Evolutionary conservation across 805 yeast genomes (phyloP).

Genomic region (Cyberlindnera galapagoensis): DNA sequence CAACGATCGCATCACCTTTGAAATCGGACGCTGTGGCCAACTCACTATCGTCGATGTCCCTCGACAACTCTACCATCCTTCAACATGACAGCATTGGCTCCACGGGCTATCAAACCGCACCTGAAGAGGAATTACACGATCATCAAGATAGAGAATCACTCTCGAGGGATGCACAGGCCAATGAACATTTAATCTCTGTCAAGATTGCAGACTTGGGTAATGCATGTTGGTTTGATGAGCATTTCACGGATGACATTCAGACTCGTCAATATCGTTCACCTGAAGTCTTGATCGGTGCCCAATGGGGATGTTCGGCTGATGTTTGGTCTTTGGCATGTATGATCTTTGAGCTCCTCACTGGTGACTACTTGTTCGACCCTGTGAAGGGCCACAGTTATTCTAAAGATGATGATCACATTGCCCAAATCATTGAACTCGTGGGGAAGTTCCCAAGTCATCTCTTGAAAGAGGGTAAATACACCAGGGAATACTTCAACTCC

Average conservation of each 20-base stretch:
- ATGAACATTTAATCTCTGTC: conserved; percentile 53
- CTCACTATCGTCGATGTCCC: conserved; percentile 35
- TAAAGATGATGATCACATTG: conserved; percentile 94
- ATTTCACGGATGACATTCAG: conserved; percentile 65
- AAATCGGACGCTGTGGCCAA: conserved; percentile 25
- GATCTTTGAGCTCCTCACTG: conserved; percentile 85
- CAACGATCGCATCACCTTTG: conserved; percentile 7
- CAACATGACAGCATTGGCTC: too few species aligned
- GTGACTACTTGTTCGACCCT: conserved; percentile 93
- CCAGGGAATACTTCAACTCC: conserved; percentile 57
- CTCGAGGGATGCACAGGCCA: conserved; percentile 5
- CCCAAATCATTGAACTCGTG: conserved; percentile 83
- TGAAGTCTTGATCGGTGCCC: conserved; percentile 70
- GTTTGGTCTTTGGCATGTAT: conserved; percentile 95
- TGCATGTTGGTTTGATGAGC: conserved; percentile 63
- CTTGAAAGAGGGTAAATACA: conserved; percentile 53
- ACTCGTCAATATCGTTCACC: conserved; percentile 81
- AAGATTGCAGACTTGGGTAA: conserved; percentile 87
- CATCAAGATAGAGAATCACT: conserved; percentile 1
- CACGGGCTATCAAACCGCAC: too few species aligned
- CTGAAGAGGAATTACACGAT: too few species aligned
- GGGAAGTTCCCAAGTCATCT: conserved; percentile 61
- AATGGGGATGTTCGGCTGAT: conserved; percentile 95
- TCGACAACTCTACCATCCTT: conserved; percentile 22
- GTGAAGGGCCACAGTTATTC: conserved; percentile 62